Evolutionary conservation across 768 basidiomycete species (phyloP).

Genomic region (Psilocybe tampanensis): DNA sequence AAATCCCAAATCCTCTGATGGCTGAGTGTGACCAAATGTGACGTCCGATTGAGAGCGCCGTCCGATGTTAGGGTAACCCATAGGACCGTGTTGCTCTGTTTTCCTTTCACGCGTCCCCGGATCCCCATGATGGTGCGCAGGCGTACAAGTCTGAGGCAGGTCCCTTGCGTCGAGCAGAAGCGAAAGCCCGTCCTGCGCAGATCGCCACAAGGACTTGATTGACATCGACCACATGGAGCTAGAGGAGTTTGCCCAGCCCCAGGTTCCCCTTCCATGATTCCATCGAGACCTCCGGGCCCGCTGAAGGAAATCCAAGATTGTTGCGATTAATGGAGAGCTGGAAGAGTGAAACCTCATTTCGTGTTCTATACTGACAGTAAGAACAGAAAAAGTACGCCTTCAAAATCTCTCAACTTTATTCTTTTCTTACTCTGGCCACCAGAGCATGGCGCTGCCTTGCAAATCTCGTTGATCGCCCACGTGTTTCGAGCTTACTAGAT

Average conservation of each 20-base stretch:
- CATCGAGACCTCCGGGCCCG: slow-evolving; percentile 20
- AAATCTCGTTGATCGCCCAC: slow-evolving; percentile 53
- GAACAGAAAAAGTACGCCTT: slow-evolving; percentile 44
- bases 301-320: slow-evolving; percentile 52
- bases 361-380: slow-evolving; percentile 49
- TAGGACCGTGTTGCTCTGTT: too few species aligned
- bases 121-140: slow-evolving; percentile 49
- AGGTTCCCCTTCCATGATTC: slow-evolving; percentile 1
- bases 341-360: slow-evolving; percentile 56
- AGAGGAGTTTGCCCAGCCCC: slow-evolving; percentile 5
- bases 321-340: slow-evolving; percentile 57
- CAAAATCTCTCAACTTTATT: neutral
- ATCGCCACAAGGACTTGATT: slow-evolving; percentile 60
- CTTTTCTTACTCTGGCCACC: neutral
- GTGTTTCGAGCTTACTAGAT: slow-evolving; percentile 52
- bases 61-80: too few species aligned
- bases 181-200: slow-evolving; percentile 52
- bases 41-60: too few species aligned
- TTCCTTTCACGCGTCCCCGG: too few species aligned
- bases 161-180: slow-evolving; percentile 51
- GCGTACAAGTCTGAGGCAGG: slow-evolving; percentile 54
- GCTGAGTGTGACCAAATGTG: too few species aligned
- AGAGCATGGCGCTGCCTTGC: slow-evolving; percentile 60
- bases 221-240: slow-evolving; percentile 43
- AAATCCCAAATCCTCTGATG: too few species aligned